Conservation (phyloP, 1,284 basidiomycete genomes). For the Leccinum pachyderme region DNA sequence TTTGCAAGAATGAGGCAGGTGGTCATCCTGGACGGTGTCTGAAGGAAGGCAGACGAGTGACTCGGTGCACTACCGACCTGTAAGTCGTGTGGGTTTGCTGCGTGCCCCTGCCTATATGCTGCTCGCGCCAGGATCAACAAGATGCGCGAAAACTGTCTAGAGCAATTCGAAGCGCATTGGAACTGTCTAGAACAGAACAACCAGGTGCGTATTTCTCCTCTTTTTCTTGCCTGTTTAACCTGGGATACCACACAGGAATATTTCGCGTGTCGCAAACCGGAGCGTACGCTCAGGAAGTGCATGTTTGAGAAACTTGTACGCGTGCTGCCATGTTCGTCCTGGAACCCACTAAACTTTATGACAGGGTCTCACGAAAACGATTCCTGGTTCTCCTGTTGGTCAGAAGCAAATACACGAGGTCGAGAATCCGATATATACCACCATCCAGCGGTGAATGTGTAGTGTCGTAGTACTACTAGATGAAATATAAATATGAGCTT, state of each 20-base stretch:
- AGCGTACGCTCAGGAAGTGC: conserved; percentile 90
- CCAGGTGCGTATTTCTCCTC: conserved; percentile 57
- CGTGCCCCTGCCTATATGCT: not conserved
- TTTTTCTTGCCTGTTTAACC: not conserved
- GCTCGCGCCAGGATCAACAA: conserved; percentile 65
- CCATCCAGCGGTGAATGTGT: conserved; percentile 64
- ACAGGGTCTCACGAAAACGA: conserved; percentile 89
- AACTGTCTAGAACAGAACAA: conserved; percentile 94
- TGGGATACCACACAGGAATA: conserved; percentile 57
- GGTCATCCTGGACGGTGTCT: conserved; percentile 89
- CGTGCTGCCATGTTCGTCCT: conserved; percentile 11
- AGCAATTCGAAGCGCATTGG: conserved; percentile 93
- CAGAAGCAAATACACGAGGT: conserved; percentile 90
- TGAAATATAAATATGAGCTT: not conserved
- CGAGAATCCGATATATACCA: conserved; percentile 77
- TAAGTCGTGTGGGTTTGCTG: conserved; percentile 45
- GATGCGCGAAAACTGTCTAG: conserved; percentile 89
- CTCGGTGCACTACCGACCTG: conserved; percentile 94
- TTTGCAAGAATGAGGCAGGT: conserved; percentile 91
- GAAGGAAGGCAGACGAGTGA: conserved; percentile 95
- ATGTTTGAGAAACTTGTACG: conserved; percentile 94
- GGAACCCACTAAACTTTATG: not conserved
- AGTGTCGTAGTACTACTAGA: not conserved
- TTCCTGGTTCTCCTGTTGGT: conserved; percentile 88
- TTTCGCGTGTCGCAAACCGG: conserved; percentile 87